Conservation (phyloP, 129 eudicot species). For the Flaveria brownii region DNA sequence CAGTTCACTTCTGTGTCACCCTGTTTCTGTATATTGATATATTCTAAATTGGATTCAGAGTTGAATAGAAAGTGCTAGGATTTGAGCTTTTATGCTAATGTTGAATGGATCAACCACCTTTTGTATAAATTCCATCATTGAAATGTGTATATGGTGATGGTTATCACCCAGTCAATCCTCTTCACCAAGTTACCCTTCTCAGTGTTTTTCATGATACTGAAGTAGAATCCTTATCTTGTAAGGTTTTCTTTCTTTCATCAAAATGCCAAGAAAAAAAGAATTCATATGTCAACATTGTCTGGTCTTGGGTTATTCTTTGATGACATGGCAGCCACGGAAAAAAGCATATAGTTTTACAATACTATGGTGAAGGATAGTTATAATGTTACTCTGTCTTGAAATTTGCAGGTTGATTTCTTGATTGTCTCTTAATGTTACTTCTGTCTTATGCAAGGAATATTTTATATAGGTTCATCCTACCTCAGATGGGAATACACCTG, state of each 20-base stretch:
- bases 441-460: conserved; percentile 42
- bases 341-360: conserved; percentile 8
- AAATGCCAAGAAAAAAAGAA: conserved; percentile 1
- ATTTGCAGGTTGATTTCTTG: conserved; percentile 25
- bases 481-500: conserved; percentile 41
- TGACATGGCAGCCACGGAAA: neutral
- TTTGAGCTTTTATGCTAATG: conserved; percentile 19
- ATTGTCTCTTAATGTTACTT: conserved; percentile 30
- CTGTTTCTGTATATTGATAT: neutral
- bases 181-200: neutral
- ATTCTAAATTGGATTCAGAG: neutral
- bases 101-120: conserved; percentile 17
- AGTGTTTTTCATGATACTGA: conserved; percentile 3
- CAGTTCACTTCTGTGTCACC: neutral
- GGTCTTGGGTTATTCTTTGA: neutral
- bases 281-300: conserved; percentile 1
- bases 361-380: neutral
- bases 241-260: neutral
- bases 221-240: conserved; percentile 8
- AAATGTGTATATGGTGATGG: neutral
- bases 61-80: conserved; percentile 2
- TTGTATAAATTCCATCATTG: neutral
- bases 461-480: conserved; percentile 59
- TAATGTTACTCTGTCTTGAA: neutral
- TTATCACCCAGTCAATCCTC: neutral